Conservation (phyloP, 2,329 filamentous ascomycete genomes). For the Neocatenulostroma microsporum region DNA sequence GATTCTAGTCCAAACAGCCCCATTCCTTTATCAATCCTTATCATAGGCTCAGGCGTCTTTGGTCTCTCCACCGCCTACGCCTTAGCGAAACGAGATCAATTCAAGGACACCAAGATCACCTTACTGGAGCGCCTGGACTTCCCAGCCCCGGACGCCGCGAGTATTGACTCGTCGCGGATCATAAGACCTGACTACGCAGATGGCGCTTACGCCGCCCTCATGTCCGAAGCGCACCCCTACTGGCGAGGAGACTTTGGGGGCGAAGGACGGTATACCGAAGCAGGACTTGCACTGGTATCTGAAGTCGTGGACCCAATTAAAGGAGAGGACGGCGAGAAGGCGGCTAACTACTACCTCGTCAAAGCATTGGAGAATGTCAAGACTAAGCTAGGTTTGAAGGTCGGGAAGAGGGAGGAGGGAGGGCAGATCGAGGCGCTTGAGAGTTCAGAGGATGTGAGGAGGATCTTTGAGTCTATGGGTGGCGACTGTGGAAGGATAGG, state of each 20-base stretch:
- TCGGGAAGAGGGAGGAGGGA: conserved; percentile 29
- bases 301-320: no score
- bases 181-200: conserved; percentile 74
- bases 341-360: conserved; percentile 48
- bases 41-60: conserved; percentile 48
- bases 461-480: conserved; percentile 31
- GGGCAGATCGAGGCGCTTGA: conserved; percentile 32
- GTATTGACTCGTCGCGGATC: conserved; percentile 53
- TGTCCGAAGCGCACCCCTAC: conserved; percentile 57
- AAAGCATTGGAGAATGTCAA: conserved; percentile 56
- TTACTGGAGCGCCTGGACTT: conserved; percentile 52
- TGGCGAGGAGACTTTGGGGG: conserved; percentile 59
- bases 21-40: conserved; percentile 38
- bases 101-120: conserved; percentile 47
- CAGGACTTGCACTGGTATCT: conserved; percentile 59
- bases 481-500: conserved; percentile 52
- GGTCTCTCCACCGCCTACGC: conserved; percentile 61
- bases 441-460: conserved; percentile 31
- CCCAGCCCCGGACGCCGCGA: conserved; percentile 47
- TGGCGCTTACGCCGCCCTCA: conserved; percentile 66
- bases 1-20: not conserved
- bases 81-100: conserved; percentile 53
- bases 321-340: conserved; percentile 36
- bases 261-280: conserved; percentile 61
- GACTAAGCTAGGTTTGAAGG: conserved; percentile 36